Percentiles rank a stretch among this genome's conserved stretches.
phyloP scores from a whole-genome alignment of 176 grass and related monocot genomes.

The Hordeum marinum region DNA sequence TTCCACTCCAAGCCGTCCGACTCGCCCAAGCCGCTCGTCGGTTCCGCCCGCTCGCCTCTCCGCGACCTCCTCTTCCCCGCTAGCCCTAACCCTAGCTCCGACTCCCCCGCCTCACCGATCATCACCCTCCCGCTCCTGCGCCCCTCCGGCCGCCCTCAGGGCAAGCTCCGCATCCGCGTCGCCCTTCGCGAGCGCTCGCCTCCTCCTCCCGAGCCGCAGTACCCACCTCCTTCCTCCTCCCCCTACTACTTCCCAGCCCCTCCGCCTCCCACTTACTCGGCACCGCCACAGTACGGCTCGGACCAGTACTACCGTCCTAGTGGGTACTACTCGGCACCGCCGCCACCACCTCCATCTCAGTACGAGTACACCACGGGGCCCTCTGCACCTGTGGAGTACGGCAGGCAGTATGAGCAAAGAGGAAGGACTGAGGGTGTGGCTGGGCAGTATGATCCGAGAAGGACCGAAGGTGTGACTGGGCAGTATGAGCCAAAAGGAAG shows the following conservation, averaged over 20 bases:
- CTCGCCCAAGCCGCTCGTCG: constrained; percentile 87
- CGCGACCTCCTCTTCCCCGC: constrained; percentile 57
- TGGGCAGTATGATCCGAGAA: background rate
- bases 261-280: constrained; percentile 45
- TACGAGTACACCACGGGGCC: constrained; percentile 47
- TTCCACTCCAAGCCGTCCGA: constrained; percentile 98
- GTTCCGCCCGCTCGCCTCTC: constrained; percentile 56
- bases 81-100: constrained; percentile 48
- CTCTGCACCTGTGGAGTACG: constrained; percentile 74
- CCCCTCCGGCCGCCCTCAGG: constrained; percentile 83
- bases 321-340: constrained; percentile 47
- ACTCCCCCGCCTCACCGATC: constrained; percentile 16
- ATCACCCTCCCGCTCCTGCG: constrained; percentile 75
- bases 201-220: constrained; percentile 60
- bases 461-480: background rate
- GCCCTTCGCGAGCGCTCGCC: constrained; percentile 60
- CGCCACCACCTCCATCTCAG: constrained; percentile 17
- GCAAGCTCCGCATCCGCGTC: constrained; percentile 73
- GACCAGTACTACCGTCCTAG: constrained; percentile 47
- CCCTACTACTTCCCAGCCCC: constrained; percentile 55
- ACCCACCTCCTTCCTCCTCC: constrained; percentile 51
- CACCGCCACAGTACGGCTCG: constrained; percentile 46
- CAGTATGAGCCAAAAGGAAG: constrained; percentile 33
- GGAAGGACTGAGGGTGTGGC: background rate
- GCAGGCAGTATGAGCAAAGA: constrained; percentile 41